Conservation (phyloP, 176 grass and related monocot genomes). For the Saccharum officinarum region DNA sequence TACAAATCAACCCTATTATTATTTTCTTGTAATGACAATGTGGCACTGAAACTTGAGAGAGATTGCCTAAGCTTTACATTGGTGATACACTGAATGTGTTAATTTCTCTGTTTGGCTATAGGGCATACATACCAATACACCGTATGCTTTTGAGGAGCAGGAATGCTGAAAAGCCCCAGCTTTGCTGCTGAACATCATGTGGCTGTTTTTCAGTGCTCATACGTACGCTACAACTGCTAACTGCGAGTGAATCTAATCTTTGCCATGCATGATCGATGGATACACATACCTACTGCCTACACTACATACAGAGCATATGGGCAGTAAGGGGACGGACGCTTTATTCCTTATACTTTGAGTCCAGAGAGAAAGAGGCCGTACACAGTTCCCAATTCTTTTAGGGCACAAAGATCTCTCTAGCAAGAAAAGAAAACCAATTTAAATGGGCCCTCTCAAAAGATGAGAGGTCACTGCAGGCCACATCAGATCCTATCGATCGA, state of each 20-base stretch:
- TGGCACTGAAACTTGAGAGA: conserved; percentile 30
- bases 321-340: not conserved
- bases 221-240: conserved; percentile 11
- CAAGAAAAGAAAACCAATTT: conserved; percentile 57
- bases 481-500: conserved; percentile 73
- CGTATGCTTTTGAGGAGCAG: conserved; percentile 59
- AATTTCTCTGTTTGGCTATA: conserved; percentile 28
- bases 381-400: conserved; percentile 95
- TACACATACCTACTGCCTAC: conserved; percentile 18
- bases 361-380: conserved; percentile 47
- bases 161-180: conserved; percentile 58
- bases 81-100: not conserved
- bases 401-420: conserved; percentile 44
- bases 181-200: conserved; percentile 60
- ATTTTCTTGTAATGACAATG: conserved; percentile 3
- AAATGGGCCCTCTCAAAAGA: conserved; percentile 68
- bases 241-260: conserved; percentile 3
- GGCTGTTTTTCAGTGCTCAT: conserved; percentile 43
- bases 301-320: conserved; percentile 11
- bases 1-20: not conserved
- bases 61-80: not conserved
- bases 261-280: conserved; percentile 23
- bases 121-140: not conserved
- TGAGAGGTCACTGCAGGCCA: conserved; percentile 82
- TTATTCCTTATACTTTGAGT: not conserved